A percentile compares a stretch with the other conserved stretches of the same genome.
These are phyloP conservation scores for Botrytis hyacinthi DNA, from an alignment of 2,329 filamentous ascomycete species.

Conservation along the genomic window DNA sequence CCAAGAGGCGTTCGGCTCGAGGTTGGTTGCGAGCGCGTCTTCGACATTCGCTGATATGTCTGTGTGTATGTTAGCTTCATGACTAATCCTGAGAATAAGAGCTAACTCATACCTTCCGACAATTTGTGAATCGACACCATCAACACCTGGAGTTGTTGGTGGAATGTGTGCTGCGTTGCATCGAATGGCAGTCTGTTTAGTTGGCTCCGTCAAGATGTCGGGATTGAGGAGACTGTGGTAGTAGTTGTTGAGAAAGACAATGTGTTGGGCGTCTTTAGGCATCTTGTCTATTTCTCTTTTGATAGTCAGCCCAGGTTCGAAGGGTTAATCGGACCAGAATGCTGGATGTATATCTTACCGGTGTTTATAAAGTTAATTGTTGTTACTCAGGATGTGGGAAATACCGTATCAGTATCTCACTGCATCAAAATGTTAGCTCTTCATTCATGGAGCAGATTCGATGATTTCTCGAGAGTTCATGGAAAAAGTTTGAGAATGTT, in stretches of 20 bases:
- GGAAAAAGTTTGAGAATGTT: neutral
- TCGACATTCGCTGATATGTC: conserved; percentile 4
- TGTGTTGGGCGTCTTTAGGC: neutral
- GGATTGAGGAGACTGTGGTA: neutral
- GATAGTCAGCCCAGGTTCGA: neutral
- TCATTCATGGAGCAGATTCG: neutral
- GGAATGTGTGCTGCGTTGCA: neutral
- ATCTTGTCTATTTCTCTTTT: neutral
- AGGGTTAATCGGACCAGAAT: neutral
- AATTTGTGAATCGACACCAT: conserved; percentile 7
- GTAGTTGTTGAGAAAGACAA: neutral
- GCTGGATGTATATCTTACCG: neutral
- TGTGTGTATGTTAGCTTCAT: conserved; percentile 1
- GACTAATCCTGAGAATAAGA: neutral
- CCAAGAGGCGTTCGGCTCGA: neutral
- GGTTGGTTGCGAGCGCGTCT: neutral
- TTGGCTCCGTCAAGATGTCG: neutral
- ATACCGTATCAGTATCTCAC: neutral
- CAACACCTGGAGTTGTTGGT: neutral
- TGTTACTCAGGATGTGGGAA: too few relatives aligned
- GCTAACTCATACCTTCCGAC: neutral
- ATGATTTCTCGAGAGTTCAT: neutral
- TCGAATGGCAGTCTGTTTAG: neutral
- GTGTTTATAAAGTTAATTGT: too few relatives aligned
- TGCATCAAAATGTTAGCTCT: neutral